These are phyloP conservation scores for Taiozyma sp. DNA, from an alignment of 1,139 yeast genomes.

Conservation along the genomic window DNA sequence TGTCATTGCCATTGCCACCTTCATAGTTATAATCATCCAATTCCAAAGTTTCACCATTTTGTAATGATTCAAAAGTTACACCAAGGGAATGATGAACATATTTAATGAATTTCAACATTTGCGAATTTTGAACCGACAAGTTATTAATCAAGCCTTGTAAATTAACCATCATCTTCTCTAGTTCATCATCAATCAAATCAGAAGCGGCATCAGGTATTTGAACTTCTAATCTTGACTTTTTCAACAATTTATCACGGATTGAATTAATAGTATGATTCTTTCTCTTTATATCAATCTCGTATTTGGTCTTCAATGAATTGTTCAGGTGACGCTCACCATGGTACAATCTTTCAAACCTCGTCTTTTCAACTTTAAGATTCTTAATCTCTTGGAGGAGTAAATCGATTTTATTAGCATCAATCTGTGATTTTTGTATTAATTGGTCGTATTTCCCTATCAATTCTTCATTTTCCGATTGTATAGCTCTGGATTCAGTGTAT, in stretches of 20 bases:
- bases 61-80: constrained; percentile 12
- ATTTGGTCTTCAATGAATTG: constrained; percentile 29
- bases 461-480: constrained; percentile 3
- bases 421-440: constrained; percentile 3
- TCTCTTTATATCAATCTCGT: constrained; percentile 38
- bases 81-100: not conserved
- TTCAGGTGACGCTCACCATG: constrained; percentile 2
- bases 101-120: constrained; percentile 33
- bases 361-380: not conserved
- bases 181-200: constrained; percentile 29
- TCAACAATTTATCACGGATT: constrained; percentile 36
- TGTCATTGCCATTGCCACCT: no score
- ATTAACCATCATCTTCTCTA: constrained; percentile 36
- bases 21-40: not conserved
- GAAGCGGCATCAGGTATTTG: not conserved
- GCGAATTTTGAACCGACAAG: constrained; percentile 37
- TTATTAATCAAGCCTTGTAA: constrained; percentile 37
- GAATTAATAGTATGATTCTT: constrained; percentile 34
- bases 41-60: constrained; percentile 9
- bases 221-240: not conserved
- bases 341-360: constrained; percentile 1
- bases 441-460: constrained; percentile 9
- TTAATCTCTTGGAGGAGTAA: constrained; percentile 7
- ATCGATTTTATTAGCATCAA: constrained; percentile 5
- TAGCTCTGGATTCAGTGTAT: not conserved